Evolutionary conservation across 805 yeast genomes (phyloP).

Genomic region (Candida arabinofermentans): DNA sequence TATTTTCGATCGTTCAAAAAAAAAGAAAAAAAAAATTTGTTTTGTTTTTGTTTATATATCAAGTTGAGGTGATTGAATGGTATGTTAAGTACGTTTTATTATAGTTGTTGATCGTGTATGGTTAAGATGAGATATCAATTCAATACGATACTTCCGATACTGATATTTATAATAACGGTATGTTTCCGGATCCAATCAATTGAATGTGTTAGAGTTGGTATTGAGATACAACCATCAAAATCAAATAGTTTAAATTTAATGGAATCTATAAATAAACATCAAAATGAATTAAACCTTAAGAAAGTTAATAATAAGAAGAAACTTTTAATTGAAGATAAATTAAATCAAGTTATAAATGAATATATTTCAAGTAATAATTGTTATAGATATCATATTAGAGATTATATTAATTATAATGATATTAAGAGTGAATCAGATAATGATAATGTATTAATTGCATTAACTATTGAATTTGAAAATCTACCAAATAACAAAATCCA

Average conservation of each 20-base stretch:
- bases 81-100: no score
- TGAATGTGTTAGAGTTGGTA: background rate
- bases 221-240: background rate
- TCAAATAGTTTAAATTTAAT: constrained; percentile 6
- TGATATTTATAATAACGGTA: no score
- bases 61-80: no score
- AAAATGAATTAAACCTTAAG: constrained; percentile 4
- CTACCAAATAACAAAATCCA: constrained; percentile 18
- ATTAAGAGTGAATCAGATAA: background rate
- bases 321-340: constrained; percentile 5
- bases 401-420: constrained; percentile 8
- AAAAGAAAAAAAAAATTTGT: no score
- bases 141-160: no score
- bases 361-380: constrained; percentile 17
- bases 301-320: constrained; percentile 8
- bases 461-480: constrained; percentile 17
- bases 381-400: constrained; percentile 12
- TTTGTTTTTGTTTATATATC: no score
- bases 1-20: no score
- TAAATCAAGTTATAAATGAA: constrained; percentile 4
- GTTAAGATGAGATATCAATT: no score
- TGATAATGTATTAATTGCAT: constrained; percentile 16
- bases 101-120: no score
- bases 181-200: constrained; percentile 5
- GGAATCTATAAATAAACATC: constrained; percentile 9